phyloP scores from a whole-genome alignment of 306 rosid genomes.

The Quercus engelmannii region DNA sequence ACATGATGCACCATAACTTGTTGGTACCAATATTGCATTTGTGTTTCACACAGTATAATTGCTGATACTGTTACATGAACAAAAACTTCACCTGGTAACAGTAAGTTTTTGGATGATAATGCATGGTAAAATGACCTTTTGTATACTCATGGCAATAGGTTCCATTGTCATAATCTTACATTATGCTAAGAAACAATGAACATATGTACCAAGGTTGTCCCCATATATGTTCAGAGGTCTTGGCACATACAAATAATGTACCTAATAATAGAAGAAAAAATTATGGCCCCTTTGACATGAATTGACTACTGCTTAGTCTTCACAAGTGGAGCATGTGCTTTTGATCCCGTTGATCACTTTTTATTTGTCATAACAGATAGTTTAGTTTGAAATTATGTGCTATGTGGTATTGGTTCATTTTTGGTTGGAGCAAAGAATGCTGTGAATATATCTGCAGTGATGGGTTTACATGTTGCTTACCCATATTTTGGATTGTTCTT shows the following conservation, averaged over 20 bases:
- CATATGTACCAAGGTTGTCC: background rate
- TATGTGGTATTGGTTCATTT: background rate
- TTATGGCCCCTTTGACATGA: background rate
- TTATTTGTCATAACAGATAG: background rate
- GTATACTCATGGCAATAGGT: background rate
- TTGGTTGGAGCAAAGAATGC: background rate
- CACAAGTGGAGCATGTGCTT: background rate
- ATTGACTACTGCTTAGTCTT: background rate
- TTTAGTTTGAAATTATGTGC: background rate
- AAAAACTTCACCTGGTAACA: background rate
- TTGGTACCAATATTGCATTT: background rate
- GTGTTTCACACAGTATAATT: background rate
- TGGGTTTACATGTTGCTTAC: background rate
- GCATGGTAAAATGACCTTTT: background rate
- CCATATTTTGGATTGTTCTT: background rate
- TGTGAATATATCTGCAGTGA: background rate
- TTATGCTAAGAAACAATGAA: background rate
- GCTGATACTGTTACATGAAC: background rate
- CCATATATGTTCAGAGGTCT: background rate
- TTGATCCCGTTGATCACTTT: background rate
- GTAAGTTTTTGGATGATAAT: background rate
- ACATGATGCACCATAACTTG: background rate
- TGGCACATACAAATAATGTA: background rate
- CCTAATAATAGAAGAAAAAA: background rate
- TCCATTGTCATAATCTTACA: background rate